Conservation (phyloP, 345 rosid genomes). For the Citrus inodora region DNA sequence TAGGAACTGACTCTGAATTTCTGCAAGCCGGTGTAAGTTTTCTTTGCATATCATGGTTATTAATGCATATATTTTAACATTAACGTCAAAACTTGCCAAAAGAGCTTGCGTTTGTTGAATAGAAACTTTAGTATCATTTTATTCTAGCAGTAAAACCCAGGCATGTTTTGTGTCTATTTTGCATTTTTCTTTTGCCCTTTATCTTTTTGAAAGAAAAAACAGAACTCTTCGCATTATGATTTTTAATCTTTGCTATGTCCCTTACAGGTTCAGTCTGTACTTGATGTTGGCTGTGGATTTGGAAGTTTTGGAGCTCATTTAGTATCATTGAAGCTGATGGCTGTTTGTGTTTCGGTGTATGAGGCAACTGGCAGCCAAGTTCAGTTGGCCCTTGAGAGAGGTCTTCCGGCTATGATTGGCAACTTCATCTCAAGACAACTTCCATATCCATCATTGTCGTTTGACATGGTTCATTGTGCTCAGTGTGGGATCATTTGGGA, state of each 20-base stretch:
- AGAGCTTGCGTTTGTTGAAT: not conserved
- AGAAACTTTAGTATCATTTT: not conserved
- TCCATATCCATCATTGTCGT: slow-evolving; percentile 87
- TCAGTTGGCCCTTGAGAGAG: slow-evolving; percentile 94
- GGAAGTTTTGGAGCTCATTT: slow-evolving; percentile 98
- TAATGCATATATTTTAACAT: slow-evolving; percentile 11
- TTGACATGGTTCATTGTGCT: slow-evolving; percentile 97
- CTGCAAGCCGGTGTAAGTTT: slow-evolving; percentile 88
- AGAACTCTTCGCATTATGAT: slow-evolving; percentile 1
- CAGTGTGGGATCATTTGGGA: slow-evolving; percentile 90
- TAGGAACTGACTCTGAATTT: slow-evolving; percentile 87
- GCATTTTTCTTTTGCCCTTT: not conserved
- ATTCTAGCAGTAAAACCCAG: not conserved
- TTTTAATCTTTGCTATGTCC: slow-evolving; percentile 5
- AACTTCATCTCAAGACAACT: slow-evolving; percentile 77
- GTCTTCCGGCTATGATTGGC: slow-evolving; percentile 96
- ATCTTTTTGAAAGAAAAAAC: not conserved
- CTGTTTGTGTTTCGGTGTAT: slow-evolving; percentile 83
- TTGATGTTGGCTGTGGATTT: slow-evolving; percentile 97
- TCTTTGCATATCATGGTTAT: slow-evolving; percentile 17
- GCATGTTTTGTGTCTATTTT: not conserved
- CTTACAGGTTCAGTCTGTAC: slow-evolving; percentile 63
- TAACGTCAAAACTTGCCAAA: not conserved
- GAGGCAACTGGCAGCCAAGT: slow-evolving; percentile 98
- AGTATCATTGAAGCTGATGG: slow-evolving; percentile 74